These are phyloP conservation scores for Vachellia collinsii DNA, from an alignment of 306 rosid species.

Conservation along the genomic window DNA sequence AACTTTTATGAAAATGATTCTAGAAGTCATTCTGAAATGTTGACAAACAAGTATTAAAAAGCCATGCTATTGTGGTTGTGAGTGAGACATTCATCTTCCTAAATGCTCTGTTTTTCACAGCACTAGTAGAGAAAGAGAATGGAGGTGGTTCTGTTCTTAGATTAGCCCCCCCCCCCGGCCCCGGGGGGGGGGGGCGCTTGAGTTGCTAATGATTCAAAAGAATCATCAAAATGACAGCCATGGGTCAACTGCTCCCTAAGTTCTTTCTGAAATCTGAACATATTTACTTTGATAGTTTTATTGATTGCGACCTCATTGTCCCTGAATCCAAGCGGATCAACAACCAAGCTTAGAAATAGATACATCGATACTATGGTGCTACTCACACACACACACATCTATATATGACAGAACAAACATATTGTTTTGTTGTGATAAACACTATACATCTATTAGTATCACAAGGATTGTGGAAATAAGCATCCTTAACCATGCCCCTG, in stretches of 20 bases:
- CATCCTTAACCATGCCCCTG: slow-evolving; percentile 30
- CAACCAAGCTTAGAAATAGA: not conserved
- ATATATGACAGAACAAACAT: not conserved
- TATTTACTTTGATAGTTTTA: not conserved
- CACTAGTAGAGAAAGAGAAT: not conserved
- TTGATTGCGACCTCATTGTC: not conserved
- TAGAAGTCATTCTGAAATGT: too few relatives aligned
- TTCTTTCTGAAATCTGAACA: not conserved
- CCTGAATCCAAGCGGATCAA: not conserved
- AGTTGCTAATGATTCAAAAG: not conserved
- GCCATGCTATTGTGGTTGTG: not conserved
- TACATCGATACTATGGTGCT: not conserved
- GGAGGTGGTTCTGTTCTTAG: not conserved
- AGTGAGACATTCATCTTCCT: not conserved
- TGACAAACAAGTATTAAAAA: too few relatives aligned
- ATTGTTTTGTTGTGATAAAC: not conserved
- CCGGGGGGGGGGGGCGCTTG: too few relatives aligned
- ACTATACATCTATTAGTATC: not conserved
- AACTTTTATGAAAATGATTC: too few relatives aligned
- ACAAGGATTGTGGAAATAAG: not conserved
- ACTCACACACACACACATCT: not conserved
- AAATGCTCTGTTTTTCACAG: not conserved
- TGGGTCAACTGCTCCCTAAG: not conserved
- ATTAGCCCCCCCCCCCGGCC: too few relatives aligned
- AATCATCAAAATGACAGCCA: not conserved